phyloP scores from a whole-genome alignment of 148 eudicot genomes.

The Vaccinium macrocarpon region DNA sequence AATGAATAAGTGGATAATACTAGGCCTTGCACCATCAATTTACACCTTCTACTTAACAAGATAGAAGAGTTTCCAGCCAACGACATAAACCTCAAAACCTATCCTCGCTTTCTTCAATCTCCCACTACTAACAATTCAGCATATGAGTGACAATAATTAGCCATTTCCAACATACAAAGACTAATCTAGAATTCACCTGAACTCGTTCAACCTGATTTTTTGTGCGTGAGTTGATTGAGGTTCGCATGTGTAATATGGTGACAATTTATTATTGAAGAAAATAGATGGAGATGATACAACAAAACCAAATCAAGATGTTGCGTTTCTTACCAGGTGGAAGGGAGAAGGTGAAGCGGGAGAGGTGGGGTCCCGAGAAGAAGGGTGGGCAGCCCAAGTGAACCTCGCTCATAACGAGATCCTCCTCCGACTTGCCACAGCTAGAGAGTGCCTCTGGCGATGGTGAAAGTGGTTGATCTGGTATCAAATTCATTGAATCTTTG shows the following conservation, averaged over 20 bases:
- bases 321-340: slow-evolving; percentile 35
- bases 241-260: too few species aligned
- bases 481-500: background rate
- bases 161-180: background rate
- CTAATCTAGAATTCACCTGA: background rate
- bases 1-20: background rate
- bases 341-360: slow-evolving; percentile 67
- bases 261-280: background rate
- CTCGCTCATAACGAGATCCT: slow-evolving; percentile 83
- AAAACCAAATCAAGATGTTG: background rate
- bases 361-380: slow-evolving; percentile 42
- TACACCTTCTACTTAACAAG: background rate
- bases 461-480: background rate
- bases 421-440: slow-evolving; percentile 21
- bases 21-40: background rate
- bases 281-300: background rate
- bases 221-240: too few species aligned
- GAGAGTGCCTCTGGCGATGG: slow-evolving; percentile 20
- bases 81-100: background rate
- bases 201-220: too few species aligned
- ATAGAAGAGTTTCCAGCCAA: background rate
- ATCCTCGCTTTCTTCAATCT: background rate
- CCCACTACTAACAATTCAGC: background rate
- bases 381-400: slow-evolving; percentile 93
- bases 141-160: background rate